Evolutionary conservation across 306 rosid species (phyloP).

Genomic region (Dicorynia guianensis): DNA sequence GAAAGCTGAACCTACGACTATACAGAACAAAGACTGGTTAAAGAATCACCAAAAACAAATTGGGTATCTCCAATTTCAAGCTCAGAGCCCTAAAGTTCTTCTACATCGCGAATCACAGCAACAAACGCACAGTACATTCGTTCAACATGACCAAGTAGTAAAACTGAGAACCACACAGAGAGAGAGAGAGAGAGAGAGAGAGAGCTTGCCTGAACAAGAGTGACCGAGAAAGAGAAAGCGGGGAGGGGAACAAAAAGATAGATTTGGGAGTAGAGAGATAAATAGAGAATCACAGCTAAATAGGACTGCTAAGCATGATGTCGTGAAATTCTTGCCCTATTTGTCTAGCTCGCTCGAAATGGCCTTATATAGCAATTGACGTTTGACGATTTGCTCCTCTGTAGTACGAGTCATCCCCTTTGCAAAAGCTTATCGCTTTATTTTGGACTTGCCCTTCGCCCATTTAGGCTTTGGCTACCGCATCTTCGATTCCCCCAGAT

Average conservation of each 20-base stretch:
- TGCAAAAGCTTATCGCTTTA: background rate
- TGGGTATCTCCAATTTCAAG: conserved; percentile 20
- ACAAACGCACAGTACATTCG: conserved; percentile 12
- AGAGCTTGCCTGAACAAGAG: conserved; percentile 44
- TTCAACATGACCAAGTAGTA: background rate
- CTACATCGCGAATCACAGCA: conserved; percentile 20
- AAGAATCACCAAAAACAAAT: conserved; percentile 7
- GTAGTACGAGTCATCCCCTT: background rate
- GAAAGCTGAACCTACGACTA: conserved; percentile 27
- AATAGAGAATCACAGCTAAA: conserved; percentile 1
- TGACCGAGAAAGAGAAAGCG: background rate
- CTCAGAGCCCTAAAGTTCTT: conserved; percentile 34
- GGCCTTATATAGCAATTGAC: background rate
- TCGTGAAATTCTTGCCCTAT: conserved; percentile 8
- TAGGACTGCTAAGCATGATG: conserved; percentile 33
- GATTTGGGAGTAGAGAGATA: conserved; percentile 10
- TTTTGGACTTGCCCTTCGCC: background rate
- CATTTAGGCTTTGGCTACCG: too few relatives aligned
- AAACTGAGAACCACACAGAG: conserved; percentile 11
- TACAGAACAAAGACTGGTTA: conserved; percentile 16
- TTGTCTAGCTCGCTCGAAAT: background rate
- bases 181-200: conserved; percentile 34
- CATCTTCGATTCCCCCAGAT: background rate
- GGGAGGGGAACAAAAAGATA: background rate
- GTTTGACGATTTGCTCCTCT: background rate